A percentile compares a stretch with the other conserved stretches of the same genome.
Evolutionary conservation across 208 protist genomes (phyloP).

Genomic region (Trypanosomatidae sp.): DNA sequence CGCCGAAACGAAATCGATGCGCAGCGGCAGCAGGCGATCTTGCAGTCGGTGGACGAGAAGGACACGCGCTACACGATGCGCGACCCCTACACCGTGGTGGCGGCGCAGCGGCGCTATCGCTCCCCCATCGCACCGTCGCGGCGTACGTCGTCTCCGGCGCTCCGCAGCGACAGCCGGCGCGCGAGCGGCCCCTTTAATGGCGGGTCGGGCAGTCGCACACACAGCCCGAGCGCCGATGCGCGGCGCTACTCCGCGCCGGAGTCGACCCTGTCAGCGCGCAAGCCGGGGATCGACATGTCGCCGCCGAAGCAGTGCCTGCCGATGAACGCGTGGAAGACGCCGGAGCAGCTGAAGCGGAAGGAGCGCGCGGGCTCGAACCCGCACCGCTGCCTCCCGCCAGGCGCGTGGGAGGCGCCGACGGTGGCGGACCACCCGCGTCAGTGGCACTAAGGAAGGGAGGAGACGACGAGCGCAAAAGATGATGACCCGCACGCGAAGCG

Average conservation of each 20-base stretch:
- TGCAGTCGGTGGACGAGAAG: conserved; percentile 22
- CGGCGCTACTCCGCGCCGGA: conserved; percentile 6
- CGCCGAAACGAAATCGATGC: conserved; percentile 36
- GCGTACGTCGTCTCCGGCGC: not conserved
- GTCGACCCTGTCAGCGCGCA: too few relatives aligned
- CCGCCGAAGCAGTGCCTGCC: conserved; percentile 17
- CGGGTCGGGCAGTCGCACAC: too few relatives aligned
- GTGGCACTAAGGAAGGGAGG: conserved; percentile 25
- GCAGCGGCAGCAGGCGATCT: conserved; percentile 18
- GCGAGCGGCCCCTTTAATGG: too few relatives aligned
- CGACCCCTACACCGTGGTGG: conserved; percentile 46
- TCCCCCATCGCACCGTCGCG: conserved; percentile 7
- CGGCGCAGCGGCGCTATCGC: conserved; percentile 38
- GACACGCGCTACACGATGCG: conserved; percentile 18
- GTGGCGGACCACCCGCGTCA: conserved; percentile 15
- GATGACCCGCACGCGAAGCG: too few relatives aligned
- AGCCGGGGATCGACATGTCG: conserved; percentile 27
- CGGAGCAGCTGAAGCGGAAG: conserved; percentile 4
- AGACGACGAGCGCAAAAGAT: too few relatives aligned
- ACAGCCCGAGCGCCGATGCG: conserved; percentile 2
- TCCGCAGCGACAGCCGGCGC: too few relatives aligned
- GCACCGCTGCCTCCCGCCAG: conserved; percentile 9
- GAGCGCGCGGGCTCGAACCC: not conserved
- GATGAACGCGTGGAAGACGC: conserved; percentile 19
- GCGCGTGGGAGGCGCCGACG: conserved; percentile 8